Conservation (phyloP, 768 basidiomycete genomes). For the Dictyophora rubrovolvata region DNA sequence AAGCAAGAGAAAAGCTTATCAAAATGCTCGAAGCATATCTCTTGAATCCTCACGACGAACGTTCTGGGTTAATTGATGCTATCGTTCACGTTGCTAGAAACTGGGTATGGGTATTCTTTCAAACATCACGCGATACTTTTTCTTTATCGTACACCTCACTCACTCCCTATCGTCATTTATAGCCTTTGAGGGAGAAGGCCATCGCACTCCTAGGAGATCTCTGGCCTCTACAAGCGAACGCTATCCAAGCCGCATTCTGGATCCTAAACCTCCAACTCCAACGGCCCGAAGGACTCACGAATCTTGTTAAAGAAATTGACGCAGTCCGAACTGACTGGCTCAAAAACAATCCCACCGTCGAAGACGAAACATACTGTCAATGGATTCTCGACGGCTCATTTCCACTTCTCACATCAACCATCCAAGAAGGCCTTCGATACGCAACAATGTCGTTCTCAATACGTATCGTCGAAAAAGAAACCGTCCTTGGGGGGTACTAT, state of each 20-base stretch:
- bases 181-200: constrained; percentile 13
- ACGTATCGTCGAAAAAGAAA: constrained; percentile 13
- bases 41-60: neutral
- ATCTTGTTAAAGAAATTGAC: constrained; percentile 15
- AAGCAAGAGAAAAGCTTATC: constrained; percentile 12
- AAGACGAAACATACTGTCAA: neutral
- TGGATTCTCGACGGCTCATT: constrained; percentile 4
- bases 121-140: no score
- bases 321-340: constrained; percentile 9
- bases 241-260: constrained; percentile 17
- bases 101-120: constrained; percentile 1
- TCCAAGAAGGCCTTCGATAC: constrained; percentile 18
- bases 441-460: constrained; percentile 15
- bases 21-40: neutral
- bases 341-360: constrained; percentile 8
- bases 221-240: constrained; percentile 19
- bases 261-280: constrained; percentile 13
- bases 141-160: no score
- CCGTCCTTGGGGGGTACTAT: constrained; percentile 12
- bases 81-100: neutral
- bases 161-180: neutral
- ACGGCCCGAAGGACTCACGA: constrained; percentile 13
- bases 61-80: neutral
- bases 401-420: constrained; percentile 16
- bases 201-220: constrained; percentile 10